Evolutionary conservation across 108 stramenopile genomes (phyloP), one percentile per base, ranked within the genome.

Genomic region (Nitzschia palea): DNA sequence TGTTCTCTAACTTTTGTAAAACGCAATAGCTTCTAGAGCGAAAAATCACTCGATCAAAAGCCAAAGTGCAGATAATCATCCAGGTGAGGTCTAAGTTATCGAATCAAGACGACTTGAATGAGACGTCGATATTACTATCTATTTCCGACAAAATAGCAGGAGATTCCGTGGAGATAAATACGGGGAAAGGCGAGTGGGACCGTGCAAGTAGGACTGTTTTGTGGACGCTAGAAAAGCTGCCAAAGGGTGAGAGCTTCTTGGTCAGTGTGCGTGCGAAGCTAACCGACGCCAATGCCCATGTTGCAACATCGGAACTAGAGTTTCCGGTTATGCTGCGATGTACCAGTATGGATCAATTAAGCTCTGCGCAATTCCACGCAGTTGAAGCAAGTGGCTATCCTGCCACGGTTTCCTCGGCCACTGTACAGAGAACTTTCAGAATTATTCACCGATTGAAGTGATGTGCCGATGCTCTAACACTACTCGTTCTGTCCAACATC

Each of bases 21-120:
- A n/a, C n/a, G n/a, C n/a, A n/a, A n/a, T 34, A 79, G 78, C 64
- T 87, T 14, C 57, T 84, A 30, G 86, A 91, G 74, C 76, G 81
- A 28, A 87, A 87, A 67, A 77, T 84, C 14, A 76, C 79, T 1
- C 45, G 84, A 15, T 62, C 79, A 0, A 80, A 65, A n/a, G 79
- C 55, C 6, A 73, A 45, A 9, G 63, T 81, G 55, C 77, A 86
- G 35, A 56, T 91, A 17, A 79, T 82, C 1, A 61, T 89, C n/a
- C 90, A 92, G 79, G 83, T 92, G 15, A 86, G 90, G 37, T 82
- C 82, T 33, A 89, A 89, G 54, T 58, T 92, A 26, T 68, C 74
- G 15, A 92, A 92, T 62, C 37, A 54, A n/a, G 85, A 83, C 3
- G 78, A 87, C 62, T 33, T 92, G 62, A 44, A 47, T 9, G 76